phyloP scores from a whole-genome alignment of 75 land plant genomes.

The Selaginella tamariscina region DNA sequence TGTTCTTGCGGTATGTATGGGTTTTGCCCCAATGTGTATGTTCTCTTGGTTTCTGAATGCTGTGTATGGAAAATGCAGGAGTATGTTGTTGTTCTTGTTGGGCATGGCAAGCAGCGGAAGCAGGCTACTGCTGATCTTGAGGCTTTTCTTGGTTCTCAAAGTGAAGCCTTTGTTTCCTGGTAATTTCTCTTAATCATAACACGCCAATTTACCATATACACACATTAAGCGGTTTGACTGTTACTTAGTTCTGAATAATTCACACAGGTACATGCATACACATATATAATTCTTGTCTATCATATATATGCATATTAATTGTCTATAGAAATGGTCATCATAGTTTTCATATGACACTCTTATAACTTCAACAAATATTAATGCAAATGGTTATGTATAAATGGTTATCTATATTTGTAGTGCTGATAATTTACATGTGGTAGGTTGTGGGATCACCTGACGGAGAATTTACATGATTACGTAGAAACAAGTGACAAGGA shows the following conservation, averaged over 20 bases:
- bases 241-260: too few relatives aligned
- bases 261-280: too few relatives aligned
- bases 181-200: too few relatives aligned
- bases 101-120: constrained; percentile 59
- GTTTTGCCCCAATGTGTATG: neutral
- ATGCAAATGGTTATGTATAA: too few relatives aligned
- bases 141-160: constrained; percentile 69
- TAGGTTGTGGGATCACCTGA: constrained; percentile 93
- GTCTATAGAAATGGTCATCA: too few relatives aligned
- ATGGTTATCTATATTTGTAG: neutral
- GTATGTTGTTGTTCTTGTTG: constrained; percentile 70
- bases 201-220: too few relatives aligned
- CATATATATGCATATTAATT: too few relatives aligned
- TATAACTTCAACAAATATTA: too few relatives aligned
- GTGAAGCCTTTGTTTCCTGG: constrained; percentile 69
- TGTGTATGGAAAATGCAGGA: constrained; percentile 39
- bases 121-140: constrained; percentile 63
- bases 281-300: too few relatives aligned
- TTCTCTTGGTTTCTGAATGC: neutral
- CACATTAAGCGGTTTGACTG: too few relatives aligned
- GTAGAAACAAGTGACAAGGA: neutral
- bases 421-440: neutral
- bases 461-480: constrained; percentile 21
- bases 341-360: too few relatives aligned
- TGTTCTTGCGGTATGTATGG: constrained; percentile 51